Evolutionary conservation across 768 basidiomycete species (phyloP).

Genomic region (Russula foetens): DNA sequence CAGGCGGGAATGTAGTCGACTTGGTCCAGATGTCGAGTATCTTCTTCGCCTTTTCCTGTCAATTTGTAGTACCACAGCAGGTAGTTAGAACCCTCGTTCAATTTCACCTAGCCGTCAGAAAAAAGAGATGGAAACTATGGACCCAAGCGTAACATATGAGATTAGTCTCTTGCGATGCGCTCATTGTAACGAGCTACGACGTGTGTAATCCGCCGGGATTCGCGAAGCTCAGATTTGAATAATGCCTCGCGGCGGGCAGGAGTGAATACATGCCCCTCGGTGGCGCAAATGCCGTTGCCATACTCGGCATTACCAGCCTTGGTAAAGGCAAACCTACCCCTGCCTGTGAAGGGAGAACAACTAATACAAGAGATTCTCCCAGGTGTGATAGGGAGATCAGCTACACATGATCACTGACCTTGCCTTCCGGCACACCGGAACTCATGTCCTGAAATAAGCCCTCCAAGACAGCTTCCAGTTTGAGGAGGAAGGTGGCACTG

Average conservation of each 20-base stretch:
- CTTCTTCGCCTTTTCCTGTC: constrained; percentile 94
- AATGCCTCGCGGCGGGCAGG: constrained; percentile 1
- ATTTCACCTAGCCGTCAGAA: constrained; percentile 24
- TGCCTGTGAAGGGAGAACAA: constrained; percentile 2
- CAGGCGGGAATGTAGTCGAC: constrained; percentile 76
- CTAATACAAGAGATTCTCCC: constrained; percentile 15
- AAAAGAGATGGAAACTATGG: constrained; percentile 24
- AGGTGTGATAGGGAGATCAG: constrained; percentile 2
- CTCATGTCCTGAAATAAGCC: constrained; percentile 81
- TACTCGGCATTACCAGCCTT: background rate
- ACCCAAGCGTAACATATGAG: constrained; percentile 23
- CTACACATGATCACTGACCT: constrained; percentile 56
- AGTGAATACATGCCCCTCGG: constrained; percentile 2
- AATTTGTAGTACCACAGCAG: constrained; percentile 27
- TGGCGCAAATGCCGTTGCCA: constrained; percentile 10
- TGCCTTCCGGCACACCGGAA: constrained; percentile 58
- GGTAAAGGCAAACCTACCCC: constrained; percentile 10
- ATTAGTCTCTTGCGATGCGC: constrained; percentile 15
- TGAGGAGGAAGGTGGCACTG: constrained; percentile 75
- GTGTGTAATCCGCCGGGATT: constrained; percentile 13
- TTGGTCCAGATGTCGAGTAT: constrained; percentile 97
- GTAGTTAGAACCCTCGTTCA: constrained; percentile 34
- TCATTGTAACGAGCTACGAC: constrained; percentile 18
- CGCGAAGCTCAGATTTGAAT: constrained; percentile 10
- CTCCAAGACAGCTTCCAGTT: constrained; percentile 86